Base-by-base conservation (phyloP, 805 yeast species). In the Yarrowia alimentaria region DNA sequence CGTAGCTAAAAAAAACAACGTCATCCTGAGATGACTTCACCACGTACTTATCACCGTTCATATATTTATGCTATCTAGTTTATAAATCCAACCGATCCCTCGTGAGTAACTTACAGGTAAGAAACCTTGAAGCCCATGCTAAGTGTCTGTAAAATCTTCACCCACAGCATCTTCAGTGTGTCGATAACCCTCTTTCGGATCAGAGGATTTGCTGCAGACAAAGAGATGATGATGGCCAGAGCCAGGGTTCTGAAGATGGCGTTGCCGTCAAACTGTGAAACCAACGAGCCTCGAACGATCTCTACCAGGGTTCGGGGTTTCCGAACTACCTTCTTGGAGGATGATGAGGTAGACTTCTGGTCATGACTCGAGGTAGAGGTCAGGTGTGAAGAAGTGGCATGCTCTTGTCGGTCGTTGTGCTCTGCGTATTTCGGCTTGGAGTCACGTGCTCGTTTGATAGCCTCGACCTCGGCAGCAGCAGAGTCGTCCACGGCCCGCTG, bases 91-190 rank as follows among this genome's bases (percentile, higher is more conserved):
- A n/a, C n/a, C n/a, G n/a, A n/a, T n/a, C n/a, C n/a, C n/a, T n/a
- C n/a, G n/a, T n/a, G n/a, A n/a, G n/a, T n/a, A n/a, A n/a, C 12
- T 29, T 35, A 48, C 26, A 48, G 20, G 17, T 48, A 48, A 17
- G 31, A 21, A 20, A 48, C 52, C 49, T 48, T 48, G 33, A 48
- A 38, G 11, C 52, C 52, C 52, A 48, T 48, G 13, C 50, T 29
- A 10, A 48, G 19, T 3, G 52, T 48, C 25, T 48, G 52, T 24
- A 38, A 16, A 25, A 48, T 25, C 34, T 48, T 48, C 14, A 25
- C 47, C 52, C 52, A 48, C 19, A 38, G 25, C 30, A 26, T 16
- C 20, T 13, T 13, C n/a, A 48, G 20, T 4, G 33, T 14, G 6
- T 26, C 49, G 5, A 33, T 28, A 6, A 48, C 52, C 5, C 52